Base-by-base conservation (phyloP, 352 stramenopile genomes). In the Phytopythium litorale region DNA sequence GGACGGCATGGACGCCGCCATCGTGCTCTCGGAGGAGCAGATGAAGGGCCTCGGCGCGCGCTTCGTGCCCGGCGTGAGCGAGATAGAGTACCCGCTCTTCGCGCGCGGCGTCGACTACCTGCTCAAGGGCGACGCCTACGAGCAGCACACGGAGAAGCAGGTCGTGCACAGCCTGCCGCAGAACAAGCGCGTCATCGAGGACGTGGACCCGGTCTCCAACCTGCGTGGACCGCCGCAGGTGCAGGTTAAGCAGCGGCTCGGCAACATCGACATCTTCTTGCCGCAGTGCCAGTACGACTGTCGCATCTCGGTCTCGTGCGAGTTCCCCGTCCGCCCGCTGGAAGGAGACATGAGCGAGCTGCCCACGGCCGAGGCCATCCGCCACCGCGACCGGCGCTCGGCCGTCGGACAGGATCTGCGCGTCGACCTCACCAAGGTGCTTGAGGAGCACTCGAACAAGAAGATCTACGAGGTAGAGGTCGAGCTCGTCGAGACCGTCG, bases 221-320 rank as follows among this genome's bases (percentile, higher is more conserved):
- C 62, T 77, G 46, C 70, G 79, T 6, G 56, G 75, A 11, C 64
- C 72, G 3, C 73, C 74, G 23, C 78, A 83, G 60, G 67, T 91
- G 37, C 87, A 96, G 48, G 80, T 90, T 15, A 96, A 96, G 65
- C 79, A 94, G 59, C 79, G 84, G 6, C 79, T 96, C 4, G 84
- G 83, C 1, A 90, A 74, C 19, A 87, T 96, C 46, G 81, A 96
- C 60, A 90, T 96, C 56, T 96, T 96, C 71, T 73, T 96, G 62
- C 87, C 87, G 46, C 81, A 89, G 51, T 96, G 87, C 60, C 73
- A 79, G 56, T 96, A 93, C 63, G 87, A 96, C 71, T 92, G 81
- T 58, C 87, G 87, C 56, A 71, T 96, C 11, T 91, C 87, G 1
- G 81, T 96, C 65, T 92, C 87, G 53, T 91, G 84, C 61, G 87